These are phyloP conservation scores for Podospora bellae-mahoneyi DNA, from an alignment of 495 filamentous ascomycete species.

Conservation along the genomic window DNA sequence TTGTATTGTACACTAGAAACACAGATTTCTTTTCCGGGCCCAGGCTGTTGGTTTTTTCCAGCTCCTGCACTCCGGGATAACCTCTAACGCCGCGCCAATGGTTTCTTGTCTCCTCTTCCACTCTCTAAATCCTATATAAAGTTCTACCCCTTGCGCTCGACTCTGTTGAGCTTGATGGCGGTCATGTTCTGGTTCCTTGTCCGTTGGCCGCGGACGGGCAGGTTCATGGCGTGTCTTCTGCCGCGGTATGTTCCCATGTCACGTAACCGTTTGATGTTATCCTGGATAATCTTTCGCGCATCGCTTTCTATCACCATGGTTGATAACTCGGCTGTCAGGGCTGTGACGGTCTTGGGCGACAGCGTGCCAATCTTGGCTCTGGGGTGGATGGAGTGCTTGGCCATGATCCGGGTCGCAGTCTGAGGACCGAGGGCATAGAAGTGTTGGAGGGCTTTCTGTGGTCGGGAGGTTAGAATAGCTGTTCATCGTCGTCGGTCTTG, in stretches of 20 bases:
- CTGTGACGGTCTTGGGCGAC: slow-evolving; percentile 65
- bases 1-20: slow-evolving; percentile 21
- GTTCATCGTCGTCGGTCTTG: not conserved
- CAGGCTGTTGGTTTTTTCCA: not conserved
- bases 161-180: slow-evolving; percentile 72
- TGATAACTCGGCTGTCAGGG: slow-evolving; percentile 78
- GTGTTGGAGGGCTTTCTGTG: slow-evolving; percentile 72
- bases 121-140: not conserved
- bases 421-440: slow-evolving; percentile 88
- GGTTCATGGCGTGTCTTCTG: slow-evolving; percentile 80
- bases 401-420: slow-evolving; percentile 68
- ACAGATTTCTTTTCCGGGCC: not conserved
- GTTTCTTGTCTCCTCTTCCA: not conserved
- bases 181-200: slow-evolving; percentile 82
- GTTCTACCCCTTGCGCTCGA: slow-evolving; percentile 60
- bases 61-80: not conserved
- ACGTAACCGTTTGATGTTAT: slow-evolving; percentile 81
- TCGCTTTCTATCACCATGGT: slow-evolving; percentile 95
- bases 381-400: slow-evolving; percentile 82
- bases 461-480: slow-evolving; percentile 7
- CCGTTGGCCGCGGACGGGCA: slow-evolving; percentile 83
- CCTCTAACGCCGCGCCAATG: not conserved
- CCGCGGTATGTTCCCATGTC: slow-evolving; percentile 92
- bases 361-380: slow-evolving; percentile 71
- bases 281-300: slow-evolving; percentile 65